phyloP scores from a whole-genome alignment of 768 basidiomycete genomes.

The Hebeloma cylindrosporum region DNA sequence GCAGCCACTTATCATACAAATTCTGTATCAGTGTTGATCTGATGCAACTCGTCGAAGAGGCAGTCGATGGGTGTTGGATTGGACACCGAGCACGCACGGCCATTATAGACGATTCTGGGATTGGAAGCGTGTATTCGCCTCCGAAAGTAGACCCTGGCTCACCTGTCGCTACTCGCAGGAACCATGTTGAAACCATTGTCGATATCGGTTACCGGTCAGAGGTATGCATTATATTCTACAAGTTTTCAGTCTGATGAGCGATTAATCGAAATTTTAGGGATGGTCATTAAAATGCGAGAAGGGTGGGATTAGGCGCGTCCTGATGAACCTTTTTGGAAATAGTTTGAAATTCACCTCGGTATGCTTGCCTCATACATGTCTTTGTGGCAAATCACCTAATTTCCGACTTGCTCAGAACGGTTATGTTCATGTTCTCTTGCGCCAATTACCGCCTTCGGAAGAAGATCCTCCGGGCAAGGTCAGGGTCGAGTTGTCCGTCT shows the following conservation, averaged over 20 bases:
- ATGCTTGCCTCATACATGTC: conserved; percentile 22
- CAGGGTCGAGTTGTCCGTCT: conserved; percentile 80
- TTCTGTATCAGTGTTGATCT: conserved; percentile 57
- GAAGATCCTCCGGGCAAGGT: conserved; percentile 57
- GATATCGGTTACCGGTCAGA: conserved; percentile 75
- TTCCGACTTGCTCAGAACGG: conserved; percentile 54
- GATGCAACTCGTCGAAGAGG: conserved; percentile 83
- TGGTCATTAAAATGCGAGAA: conserved; percentile 90
- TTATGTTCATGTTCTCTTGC: conserved; percentile 81
- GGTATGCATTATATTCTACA: conserved; percentile 39
- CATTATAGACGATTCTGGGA: conserved; percentile 67
- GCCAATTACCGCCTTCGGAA: conserved; percentile 61
- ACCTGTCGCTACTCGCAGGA: conserved; percentile 37
- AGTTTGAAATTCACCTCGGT: conserved; percentile 90
- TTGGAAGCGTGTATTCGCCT: conserved; percentile 91
- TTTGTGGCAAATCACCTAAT: conserved; percentile 1
- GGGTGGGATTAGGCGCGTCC: conserved; percentile 85
- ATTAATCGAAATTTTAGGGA: conserved; percentile 46
- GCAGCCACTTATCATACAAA: conserved; percentile 1
- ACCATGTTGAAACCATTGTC: conserved; percentile 81
- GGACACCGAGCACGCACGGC: conserved; percentile 82
- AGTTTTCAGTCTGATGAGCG: neutral
- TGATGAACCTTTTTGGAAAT: conserved; percentile 96
- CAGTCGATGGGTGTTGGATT: conserved; percentile 93
- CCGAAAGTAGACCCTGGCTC: conserved; percentile 56